These are phyloP conservation scores for Penicillium corylophilum DNA, from an alignment of 2,329 filamentous ascomycete species.

Conservation along the genomic window DNA sequence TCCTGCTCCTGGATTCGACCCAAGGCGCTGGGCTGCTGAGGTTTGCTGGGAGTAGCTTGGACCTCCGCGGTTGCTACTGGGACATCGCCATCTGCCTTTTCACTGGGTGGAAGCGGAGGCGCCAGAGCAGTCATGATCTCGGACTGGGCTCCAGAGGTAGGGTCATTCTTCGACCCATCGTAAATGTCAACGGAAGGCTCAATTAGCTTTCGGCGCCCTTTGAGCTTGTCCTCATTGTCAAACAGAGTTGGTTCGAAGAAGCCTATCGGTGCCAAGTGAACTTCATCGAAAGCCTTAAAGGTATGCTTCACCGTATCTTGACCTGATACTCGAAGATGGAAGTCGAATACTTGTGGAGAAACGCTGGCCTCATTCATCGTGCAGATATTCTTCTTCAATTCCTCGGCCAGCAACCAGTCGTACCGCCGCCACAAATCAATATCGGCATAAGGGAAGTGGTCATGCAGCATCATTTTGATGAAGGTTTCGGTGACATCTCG, in stretches of 20 bases:
- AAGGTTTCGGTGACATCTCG: slow-evolving; percentile 92
- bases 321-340: slow-evolving; percentile 83
- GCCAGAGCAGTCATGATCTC: slow-evolving; percentile 58
- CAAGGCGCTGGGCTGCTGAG: slow-evolving; percentile 68
- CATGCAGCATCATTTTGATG: slow-evolving; percentile 95
- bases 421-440: slow-evolving; percentile 89
- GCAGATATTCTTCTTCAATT: slow-evolving; percentile 90
- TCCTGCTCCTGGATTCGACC: slow-evolving; percentile 67
- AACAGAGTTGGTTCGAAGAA: slow-evolving; percentile 88
- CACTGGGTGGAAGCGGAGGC: slow-evolving; percentile 34
- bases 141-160: slow-evolving; percentile 78
- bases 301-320: slow-evolving; percentile 89
- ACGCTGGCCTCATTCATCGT: slow-evolving; percentile 89
- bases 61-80: slow-evolving; percentile 27
- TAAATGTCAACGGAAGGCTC: slow-evolving; percentile 91
- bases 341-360: slow-evolving; percentile 82
- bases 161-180: slow-evolving; percentile 89
- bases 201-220: slow-evolving; percentile 75
- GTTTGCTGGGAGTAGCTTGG: slow-evolving; percentile 48
- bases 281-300: slow-evolving; percentile 97
- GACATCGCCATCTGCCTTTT: slow-evolving; percentile 40
- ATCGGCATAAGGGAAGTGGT: slow-evolving; percentile 91
- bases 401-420: slow-evolving; percentile 90
- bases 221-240: slow-evolving; percentile 76
- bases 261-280: slow-evolving; percentile 92